Evolutionary conservation across 257 asterid species (phyloP).

Genomic region (Gentiana straminea): DNA sequence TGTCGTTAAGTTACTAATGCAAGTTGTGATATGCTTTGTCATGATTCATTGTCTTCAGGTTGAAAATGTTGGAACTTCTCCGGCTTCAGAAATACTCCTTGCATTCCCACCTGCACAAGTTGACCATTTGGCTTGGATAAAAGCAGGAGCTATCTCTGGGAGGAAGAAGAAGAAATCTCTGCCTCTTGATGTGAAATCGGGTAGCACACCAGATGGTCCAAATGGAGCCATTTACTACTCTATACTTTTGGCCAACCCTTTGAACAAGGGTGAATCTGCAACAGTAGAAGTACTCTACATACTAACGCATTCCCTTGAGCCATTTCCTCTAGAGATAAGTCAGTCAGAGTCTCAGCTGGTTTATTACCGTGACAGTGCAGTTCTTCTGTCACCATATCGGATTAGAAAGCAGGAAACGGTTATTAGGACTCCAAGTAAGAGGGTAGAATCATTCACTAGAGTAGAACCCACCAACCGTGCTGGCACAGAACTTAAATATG

Average conservation of each 20-base stretch:
- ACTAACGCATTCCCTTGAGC: constrained; percentile 80
- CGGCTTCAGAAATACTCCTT: constrained; percentile 64
- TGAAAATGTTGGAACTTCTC: constrained; percentile 57
- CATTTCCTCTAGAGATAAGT: constrained; percentile 82
- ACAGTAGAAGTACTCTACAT: constrained; percentile 60
- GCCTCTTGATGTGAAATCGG: constrained; percentile 61
- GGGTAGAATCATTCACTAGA: constrained; percentile 81
- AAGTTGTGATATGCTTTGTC: constrained; percentile 1
- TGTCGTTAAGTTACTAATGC: neutral
- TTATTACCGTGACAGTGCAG: constrained; percentile 85
- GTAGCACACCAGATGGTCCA: constrained; percentile 51
- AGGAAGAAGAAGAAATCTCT: constrained; percentile 71
- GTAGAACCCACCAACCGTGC: constrained; percentile 60
- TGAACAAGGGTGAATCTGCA: constrained; percentile 54
- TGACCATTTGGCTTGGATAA: constrained; percentile 67
- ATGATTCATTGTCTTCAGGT: constrained; percentile 38
- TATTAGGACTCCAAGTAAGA: constrained; percentile 60
- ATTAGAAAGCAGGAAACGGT: constrained; percentile 69
- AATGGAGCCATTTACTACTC: constrained; percentile 63
- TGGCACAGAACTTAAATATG: constrained; percentile 75
- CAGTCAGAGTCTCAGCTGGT: constrained; percentile 94
- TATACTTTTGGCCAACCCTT: constrained; percentile 42
- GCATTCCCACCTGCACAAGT: constrained; percentile 68
- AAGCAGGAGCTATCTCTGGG: constrained; percentile 60
- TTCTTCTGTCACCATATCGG: constrained; percentile 73